phyloP scores from a whole-genome alignment of 2,329 filamentous ascomycete species.

The Xylariaceae sp. region DNA sequence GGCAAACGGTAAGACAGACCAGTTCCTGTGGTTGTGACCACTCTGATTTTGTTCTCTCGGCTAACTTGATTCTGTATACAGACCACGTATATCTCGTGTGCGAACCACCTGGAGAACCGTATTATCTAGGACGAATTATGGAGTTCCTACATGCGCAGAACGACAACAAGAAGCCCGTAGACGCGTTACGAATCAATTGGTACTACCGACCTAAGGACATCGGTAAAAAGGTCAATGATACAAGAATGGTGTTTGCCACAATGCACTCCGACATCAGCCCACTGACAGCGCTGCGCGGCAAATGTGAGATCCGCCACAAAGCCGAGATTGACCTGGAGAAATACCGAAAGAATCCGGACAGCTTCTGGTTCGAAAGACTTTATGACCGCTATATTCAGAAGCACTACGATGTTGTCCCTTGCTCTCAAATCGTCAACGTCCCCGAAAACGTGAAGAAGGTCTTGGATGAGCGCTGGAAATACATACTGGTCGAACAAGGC shows the following conservation, averaged over 20 bases:
- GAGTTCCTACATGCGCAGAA: conserved; percentile 87
- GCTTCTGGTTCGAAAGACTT: conserved; percentile 95
- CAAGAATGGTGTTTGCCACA: conserved; percentile 85
- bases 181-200: conserved; percentile 93
- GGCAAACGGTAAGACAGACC: conserved; percentile 69
- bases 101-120: conserved; percentile 95
- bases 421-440: conserved; percentile 89
- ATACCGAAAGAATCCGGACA: conserved; percentile 79
- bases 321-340: conserved; percentile 79
- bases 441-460: conserved; percentile 93
- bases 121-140: conserved; percentile 97
- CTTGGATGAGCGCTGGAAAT: conserved; percentile 94
- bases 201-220: conserved; percentile 97
- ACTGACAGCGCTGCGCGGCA: conserved; percentile 85
- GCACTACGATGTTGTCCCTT: conserved; percentile 95
- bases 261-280: conserved; percentile 99
- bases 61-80: conserved; percentile 35
- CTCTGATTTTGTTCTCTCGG: conserved; percentile 26
- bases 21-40: conserved; percentile 3
- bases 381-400: conserved; percentile 98
- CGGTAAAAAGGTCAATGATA: conserved; percentile 85
- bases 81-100: conserved; percentile 92
- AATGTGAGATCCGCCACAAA: conserved; percentile 85
- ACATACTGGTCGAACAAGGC: conserved; percentile 88
- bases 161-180: conserved; percentile 67